Percentiles rank a stretch among this genome's conserved stretches.
Evolutionary conservation across 352 stramenopile genomes (phyloP).

Genomic region (Pythium guiyangense): DNA sequence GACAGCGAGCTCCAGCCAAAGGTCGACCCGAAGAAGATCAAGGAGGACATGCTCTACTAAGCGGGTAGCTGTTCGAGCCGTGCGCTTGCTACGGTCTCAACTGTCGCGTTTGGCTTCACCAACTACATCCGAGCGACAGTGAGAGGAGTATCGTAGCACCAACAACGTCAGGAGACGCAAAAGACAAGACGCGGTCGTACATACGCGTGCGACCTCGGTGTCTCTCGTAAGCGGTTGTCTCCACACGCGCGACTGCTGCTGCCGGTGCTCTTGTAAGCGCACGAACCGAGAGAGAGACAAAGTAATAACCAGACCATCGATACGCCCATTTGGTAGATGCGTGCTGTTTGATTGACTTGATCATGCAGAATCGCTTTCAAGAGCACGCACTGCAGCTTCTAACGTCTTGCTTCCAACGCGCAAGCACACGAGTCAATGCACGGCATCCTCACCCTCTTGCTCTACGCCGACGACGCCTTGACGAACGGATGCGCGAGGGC

Average conservation of each 20-base stretch:
- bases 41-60: conserved; percentile 89
- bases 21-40: conserved; percentile 92
- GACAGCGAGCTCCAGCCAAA: conserved; percentile 91
- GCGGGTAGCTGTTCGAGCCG: neutral
- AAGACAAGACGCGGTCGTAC: too few species aligned
- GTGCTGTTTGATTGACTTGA: too few species aligned
- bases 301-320: too few species aligned
- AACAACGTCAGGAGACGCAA: neutral
- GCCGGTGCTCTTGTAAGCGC: neutral
- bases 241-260: neutral
- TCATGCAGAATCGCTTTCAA: too few species aligned
- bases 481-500: conserved; percentile 82
- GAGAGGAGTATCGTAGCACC: neutral
- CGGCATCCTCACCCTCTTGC: neutral
- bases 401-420: too few species aligned
- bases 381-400: too few species aligned
- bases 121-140: neutral
- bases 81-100: too few species aligned
- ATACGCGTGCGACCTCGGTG: too few species aligned
- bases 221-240: neutral
- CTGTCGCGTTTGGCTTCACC: too few species aligned
- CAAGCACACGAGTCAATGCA: too few species aligned
- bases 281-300: too few species aligned
- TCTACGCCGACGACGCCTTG: conserved; percentile 18
- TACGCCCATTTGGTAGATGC: too few species aligned